A percentile compares a stretch with the other conserved stretches of the same genome.
Evolutionary conservation across 805 yeast species (phyloP).

Genomic region (Kodamaea kaohsiungensis): DNA sequence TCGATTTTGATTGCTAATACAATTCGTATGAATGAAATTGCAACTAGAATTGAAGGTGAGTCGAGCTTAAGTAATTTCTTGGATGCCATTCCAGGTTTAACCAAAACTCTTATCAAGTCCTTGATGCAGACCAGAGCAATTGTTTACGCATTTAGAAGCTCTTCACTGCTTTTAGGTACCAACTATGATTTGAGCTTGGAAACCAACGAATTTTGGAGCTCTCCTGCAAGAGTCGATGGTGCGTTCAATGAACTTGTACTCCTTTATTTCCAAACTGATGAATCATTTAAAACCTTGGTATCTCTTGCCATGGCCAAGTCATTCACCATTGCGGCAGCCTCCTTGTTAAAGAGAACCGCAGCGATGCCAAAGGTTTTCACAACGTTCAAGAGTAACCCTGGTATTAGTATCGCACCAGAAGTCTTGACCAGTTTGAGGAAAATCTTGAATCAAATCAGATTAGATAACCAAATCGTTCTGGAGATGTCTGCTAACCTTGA

Average conservation of each 20-base stretch:
- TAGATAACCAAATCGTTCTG: background rate
- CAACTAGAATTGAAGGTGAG: slow-evolving; percentile 50
- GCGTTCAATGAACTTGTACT: slow-evolving; percentile 40
- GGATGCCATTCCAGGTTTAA: slow-evolving; percentile 25
- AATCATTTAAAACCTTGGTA: slow-evolving; percentile 39
- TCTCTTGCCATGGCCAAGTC: slow-evolving; percentile 32
- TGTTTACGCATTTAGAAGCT: slow-evolving; percentile 14
- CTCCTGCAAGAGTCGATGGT: slow-evolving; percentile 20
- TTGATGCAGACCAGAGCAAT: slow-evolving; percentile 43
- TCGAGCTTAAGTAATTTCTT: slow-evolving; percentile 25
- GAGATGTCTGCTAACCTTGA: background rate
- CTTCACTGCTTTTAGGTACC: slow-evolving; percentile 11
- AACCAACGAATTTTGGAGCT: slow-evolving; percentile 27
- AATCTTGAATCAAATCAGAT: background rate
- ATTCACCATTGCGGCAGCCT: slow-evolving; percentile 16
- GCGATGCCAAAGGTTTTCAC: background rate
- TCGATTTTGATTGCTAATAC: slow-evolving; percentile 43
- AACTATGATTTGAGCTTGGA: slow-evolving; percentile 14
- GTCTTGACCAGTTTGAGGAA: background rate
- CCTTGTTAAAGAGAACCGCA: background rate
- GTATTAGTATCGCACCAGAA: slow-evolving; percentile 4
- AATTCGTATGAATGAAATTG: slow-evolving; percentile 58
- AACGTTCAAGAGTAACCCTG: slow-evolving; percentile 5
- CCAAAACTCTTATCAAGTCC: slow-evolving; percentile 38
- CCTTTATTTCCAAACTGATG: slow-evolving; percentile 46